A percentile compares a stretch with the other conserved stretches of the same genome.
These are phyloP conservation scores for Pittosporum tobira DNA, from an alignment of 129 eudicot genomes.

Conservation along the genomic window DNA sequence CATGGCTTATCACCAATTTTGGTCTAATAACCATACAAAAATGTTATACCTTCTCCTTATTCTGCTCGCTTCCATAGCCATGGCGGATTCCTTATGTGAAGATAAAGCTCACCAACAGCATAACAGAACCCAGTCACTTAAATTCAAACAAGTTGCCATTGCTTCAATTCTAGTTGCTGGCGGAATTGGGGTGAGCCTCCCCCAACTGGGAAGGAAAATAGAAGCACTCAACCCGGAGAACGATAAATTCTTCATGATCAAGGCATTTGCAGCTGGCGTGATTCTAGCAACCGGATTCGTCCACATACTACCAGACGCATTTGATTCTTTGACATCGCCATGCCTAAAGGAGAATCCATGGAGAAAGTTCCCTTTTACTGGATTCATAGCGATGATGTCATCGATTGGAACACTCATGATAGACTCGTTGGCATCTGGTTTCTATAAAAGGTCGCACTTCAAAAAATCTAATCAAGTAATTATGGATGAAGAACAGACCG, in stretches of 20 bases:
- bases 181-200: slow-evolving; percentile 55
- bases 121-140: slow-evolving; percentile 22
- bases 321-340: slow-evolving; percentile 35
- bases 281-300: slow-evolving; percentile 65
- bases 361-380: slow-evolving; percentile 61
- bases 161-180: slow-evolving; percentile 55
- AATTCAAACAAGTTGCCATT: slow-evolving; percentile 41
- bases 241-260: slow-evolving; percentile 61
- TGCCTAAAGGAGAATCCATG: slow-evolving; percentile 47
- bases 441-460: slow-evolving; percentile 41
- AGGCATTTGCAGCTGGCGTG: slow-evolving; percentile 83
- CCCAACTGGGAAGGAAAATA: slow-evolving; percentile 39
- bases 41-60: slow-evolving; percentile 18
- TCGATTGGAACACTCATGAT: slow-evolving; percentile 54
- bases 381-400: slow-evolving; percentile 52
- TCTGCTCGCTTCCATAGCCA: slow-evolving; percentile 21
- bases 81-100: slow-evolving; percentile 25
- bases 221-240: slow-evolving; percentile 43
- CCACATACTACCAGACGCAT: slow-evolving; percentile 74
- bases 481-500: slow-evolving; percentile 23
- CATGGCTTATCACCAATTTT: slow-evolving; percentile 11
- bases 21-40: neutral
- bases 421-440: slow-evolving; percentile 55
- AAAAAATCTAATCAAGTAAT: slow-evolving; percentile 24
- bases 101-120: neutral